Evolutionary conservation across 495 filamentous ascomycete species (phyloP).

Genomic region (Venustampulla echinocandica): DNA sequence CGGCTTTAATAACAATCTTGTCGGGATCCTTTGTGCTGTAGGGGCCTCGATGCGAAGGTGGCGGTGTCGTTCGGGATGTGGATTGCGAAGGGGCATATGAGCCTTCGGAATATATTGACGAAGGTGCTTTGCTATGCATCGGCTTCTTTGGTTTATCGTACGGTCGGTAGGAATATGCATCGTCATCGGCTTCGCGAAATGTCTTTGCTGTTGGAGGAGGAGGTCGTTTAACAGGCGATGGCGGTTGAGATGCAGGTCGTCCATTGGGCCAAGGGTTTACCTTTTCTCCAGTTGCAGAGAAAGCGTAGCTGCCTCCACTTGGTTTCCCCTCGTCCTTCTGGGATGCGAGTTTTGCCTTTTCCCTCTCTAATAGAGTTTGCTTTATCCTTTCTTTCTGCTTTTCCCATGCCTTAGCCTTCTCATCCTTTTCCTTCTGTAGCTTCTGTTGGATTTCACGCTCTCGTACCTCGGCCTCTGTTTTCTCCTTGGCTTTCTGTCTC

Average conservation of each 20-base stretch:
- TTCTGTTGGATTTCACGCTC: slow-evolving; percentile 26
- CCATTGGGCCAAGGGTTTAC: slow-evolving; percentile 48
- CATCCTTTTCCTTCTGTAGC: slow-evolving; percentile 29
- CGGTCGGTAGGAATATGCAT: slow-evolving; percentile 69
- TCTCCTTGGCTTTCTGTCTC: slow-evolving; percentile 26
- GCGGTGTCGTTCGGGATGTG: slow-evolving; percentile 78
- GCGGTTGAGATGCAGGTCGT: slow-evolving; percentile 29
- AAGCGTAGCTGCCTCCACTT: slow-evolving; percentile 35
- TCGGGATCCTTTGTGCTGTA: slow-evolving; percentile 85
- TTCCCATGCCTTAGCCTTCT: slow-evolving; percentile 25
- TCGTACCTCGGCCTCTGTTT: slow-evolving; percentile 18
- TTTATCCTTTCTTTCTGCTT: slow-evolving; percentile 28
- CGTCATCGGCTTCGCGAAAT: slow-evolving; percentile 51
- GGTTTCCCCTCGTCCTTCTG: slow-evolving; percentile 21
- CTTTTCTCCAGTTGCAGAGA: slow-evolving; percentile 46
- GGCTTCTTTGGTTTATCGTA: slow-evolving; percentile 62
- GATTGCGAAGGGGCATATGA: slow-evolving; percentile 75
- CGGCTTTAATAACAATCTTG: slow-evolving; percentile 89
- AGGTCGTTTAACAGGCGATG: slow-evolving; percentile 30
- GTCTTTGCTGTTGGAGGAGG: slow-evolving; percentile 55
- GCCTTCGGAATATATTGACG: slow-evolving; percentile 70
- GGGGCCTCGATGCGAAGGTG: slow-evolving; percentile 61
- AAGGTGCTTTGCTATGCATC: slow-evolving; percentile 42
- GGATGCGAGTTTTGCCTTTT: slow-evolving; percentile 20
- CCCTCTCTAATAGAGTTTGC: slow-evolving; percentile 22